Conservation (phyloP, 306 rosid genomes). For the Prunus mongolica region DNA sequence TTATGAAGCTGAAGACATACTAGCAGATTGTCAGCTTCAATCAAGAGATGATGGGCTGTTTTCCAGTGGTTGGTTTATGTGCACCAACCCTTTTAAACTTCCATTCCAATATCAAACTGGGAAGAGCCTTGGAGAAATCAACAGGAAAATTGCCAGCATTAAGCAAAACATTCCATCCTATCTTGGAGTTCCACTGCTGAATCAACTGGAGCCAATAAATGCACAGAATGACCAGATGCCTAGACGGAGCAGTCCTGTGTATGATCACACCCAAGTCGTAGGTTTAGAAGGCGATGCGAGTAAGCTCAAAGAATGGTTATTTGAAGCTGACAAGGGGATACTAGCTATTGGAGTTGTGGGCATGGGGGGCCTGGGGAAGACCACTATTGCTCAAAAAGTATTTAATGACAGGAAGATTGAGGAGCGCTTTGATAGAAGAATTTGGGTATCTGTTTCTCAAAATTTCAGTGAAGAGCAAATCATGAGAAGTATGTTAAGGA, state of each 20-base stretch:
- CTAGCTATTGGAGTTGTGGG: constrained; percentile 34
- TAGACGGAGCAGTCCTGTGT: constrained; percentile 36
- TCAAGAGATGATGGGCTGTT: constrained; percentile 1
- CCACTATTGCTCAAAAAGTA: constrained; percentile 31
- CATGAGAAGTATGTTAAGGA: constrained; percentile 28
- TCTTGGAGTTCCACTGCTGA: constrained; percentile 19
- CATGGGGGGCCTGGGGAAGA: constrained; percentile 35
- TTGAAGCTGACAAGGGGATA: constrained; percentile 23
- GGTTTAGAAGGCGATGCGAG: constrained; percentile 32
- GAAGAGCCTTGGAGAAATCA: constrained; percentile 25
- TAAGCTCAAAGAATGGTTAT: constrained; percentile 29
- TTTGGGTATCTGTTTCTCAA: constrained; percentile 36
- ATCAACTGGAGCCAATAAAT: neutral
- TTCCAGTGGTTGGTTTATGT: constrained; percentile 21
- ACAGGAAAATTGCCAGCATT: constrained; percentile 1
- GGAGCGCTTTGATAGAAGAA: constrained; percentile 25
- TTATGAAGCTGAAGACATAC: constrained; percentile 33
- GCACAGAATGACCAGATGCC: constrained; percentile 22
- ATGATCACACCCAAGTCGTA: constrained; percentile 35
- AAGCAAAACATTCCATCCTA: constrained; percentile 17
- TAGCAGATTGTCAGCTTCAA: constrained; percentile 32
- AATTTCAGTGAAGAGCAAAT: constrained; percentile 29
- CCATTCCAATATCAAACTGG: constrained; percentile 21
- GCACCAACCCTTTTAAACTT: constrained; percentile 18
- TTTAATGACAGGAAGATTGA: constrained; percentile 24